Base-by-base conservation (phyloP, 163 green algal species). In the Scenedesmus sp. region DNA sequence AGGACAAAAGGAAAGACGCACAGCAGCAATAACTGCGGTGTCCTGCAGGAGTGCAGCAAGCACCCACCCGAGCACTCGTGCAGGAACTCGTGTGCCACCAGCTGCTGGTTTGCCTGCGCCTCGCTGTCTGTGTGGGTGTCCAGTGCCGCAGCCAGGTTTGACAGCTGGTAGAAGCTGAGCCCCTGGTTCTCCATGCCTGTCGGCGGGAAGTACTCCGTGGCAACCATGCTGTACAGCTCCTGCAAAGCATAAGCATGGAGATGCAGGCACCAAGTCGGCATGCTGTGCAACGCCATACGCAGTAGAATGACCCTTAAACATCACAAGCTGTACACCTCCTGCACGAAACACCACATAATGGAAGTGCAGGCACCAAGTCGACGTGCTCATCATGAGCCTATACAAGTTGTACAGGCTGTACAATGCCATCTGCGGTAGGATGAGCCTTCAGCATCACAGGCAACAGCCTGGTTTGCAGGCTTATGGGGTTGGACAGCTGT, bases 111-210 rank as follows among this genome's bases (percentile, higher is more conserved):
- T 59, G 94, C 93, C 6, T 87, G 87, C 92, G 97, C 99, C 92
- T 99, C 97, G 56, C 89, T 91, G 95, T 99, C 97, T 9, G 97
- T 98, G 74, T 97, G 97, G 2, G 96, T 98, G 77, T 97, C 92
- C 8, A 97, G 96, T 1, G 96, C 96, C 6, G 96, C 97, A 23
- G 99, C 93, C 77, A 99, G 96, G 55, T 98, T 94, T 4, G 92
- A 90, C 18, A 92, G 95, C 92, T 97, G 97, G 93, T 98, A 98
- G 81, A 99, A 94, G 94, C 98, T 98, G 7, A 99, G 95, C 1
- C 87, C 95, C 94, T 99, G 99, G 96, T 98, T 98, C 92, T 98
- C 96, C 96, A 97, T 98, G 56, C 96, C 96, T 16, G 92, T 93
- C 1, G n/a, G 52, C 16, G n/a, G 23, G 59, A 88, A 74, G 10